Evolutionary conservation across 371 early-diverging fungal species (phyloP).

Genomic region (Lichtheimia hyalospora): DNA sequence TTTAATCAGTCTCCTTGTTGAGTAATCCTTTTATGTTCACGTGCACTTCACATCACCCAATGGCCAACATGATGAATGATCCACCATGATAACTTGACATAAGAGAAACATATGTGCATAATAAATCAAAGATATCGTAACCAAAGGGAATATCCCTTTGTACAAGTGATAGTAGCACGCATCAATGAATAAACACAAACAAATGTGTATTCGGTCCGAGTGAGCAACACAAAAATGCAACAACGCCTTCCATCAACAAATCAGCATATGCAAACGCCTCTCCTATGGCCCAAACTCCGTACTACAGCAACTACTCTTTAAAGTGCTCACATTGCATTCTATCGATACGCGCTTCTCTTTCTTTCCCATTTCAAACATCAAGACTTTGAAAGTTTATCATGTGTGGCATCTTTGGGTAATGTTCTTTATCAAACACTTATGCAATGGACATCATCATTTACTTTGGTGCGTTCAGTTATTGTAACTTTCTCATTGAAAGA

Average conservation of each 20-base stretch:
- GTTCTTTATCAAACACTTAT: background rate
- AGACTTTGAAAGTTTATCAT: background rate
- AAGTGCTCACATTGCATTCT: background rate
- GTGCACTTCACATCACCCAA: background rate
- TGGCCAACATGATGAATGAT: background rate
- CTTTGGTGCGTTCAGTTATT: conserved; percentile 39
- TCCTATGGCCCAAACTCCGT: background rate
- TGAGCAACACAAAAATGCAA: background rate
- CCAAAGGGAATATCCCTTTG: too few species aligned
- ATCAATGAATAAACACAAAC: too few species aligned
- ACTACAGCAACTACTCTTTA: background rate
- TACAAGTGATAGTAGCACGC: too few species aligned
- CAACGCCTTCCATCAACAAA: background rate
- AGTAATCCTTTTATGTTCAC: background rate
- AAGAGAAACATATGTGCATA: background rate
- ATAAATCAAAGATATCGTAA: too few species aligned
- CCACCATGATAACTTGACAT: too few species aligned
- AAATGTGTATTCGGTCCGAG: background rate
- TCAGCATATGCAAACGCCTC: background rate
- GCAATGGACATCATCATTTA: background rate
- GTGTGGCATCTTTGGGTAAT: conserved; percentile 77
- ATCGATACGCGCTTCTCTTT: background rate
- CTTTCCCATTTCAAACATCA: background rate
- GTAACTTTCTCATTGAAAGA: conserved; percentile 83
- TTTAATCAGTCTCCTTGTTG: background rate